Percentiles rank a stretch among this genome's conserved stretches.
Conservation (phyloP, 2,329 filamentous ascomycete species). For the Ascochyta koolunga region DNA sequence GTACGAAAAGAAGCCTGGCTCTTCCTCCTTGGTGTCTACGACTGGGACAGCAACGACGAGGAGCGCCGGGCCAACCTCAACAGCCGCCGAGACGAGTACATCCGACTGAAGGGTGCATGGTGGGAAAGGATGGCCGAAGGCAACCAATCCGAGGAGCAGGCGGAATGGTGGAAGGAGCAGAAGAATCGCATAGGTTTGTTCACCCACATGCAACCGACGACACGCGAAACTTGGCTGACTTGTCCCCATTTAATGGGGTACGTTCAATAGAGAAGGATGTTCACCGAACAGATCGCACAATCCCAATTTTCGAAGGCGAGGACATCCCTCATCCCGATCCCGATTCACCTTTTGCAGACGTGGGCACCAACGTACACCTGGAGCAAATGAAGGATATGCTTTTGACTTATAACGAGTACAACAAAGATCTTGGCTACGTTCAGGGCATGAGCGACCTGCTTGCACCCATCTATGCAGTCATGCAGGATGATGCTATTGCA, state of each 20-base stretch:
- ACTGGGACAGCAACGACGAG: slow-evolving; percentile 88
- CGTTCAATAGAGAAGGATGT: slow-evolving; percentile 88
- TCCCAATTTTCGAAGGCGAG: slow-evolving; percentile 94
- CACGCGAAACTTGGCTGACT: slow-evolving; percentile 48
- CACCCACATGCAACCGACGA: not conserved
- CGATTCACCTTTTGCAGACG: slow-evolving; percentile 89
- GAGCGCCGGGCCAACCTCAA: slow-evolving; percentile 84
- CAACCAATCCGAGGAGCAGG: slow-evolving; percentile 77
- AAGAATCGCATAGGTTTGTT: slow-evolving; percentile 85
- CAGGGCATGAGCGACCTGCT: slow-evolving; percentile 98
- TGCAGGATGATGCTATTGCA: slow-evolving; percentile 95
- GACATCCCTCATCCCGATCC: slow-evolving; percentile 97
- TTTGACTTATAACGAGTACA: slow-evolving; percentile 97
- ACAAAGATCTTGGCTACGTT: slow-evolving; percentile 92
- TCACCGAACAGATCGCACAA: slow-evolving; percentile 91
- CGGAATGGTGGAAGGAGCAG: slow-evolving; percentile 97
- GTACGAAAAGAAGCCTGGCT: slow-evolving; percentile 97
- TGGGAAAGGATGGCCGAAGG: slow-evolving; percentile 92
- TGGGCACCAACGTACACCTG: slow-evolving; percentile 94
- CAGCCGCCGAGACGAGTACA: slow-evolving; percentile 88
- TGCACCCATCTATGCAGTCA: slow-evolving; percentile 92
- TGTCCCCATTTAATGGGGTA: slow-evolving; percentile 61
- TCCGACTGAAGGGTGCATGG: slow-evolving; percentile 91
- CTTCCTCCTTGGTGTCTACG: slow-evolving; percentile 87
- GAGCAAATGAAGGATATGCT: slow-evolving; percentile 99